Conservation (phyloP, 768 basidiomycete genomes). For the Trametopsis cervina region DNA sequence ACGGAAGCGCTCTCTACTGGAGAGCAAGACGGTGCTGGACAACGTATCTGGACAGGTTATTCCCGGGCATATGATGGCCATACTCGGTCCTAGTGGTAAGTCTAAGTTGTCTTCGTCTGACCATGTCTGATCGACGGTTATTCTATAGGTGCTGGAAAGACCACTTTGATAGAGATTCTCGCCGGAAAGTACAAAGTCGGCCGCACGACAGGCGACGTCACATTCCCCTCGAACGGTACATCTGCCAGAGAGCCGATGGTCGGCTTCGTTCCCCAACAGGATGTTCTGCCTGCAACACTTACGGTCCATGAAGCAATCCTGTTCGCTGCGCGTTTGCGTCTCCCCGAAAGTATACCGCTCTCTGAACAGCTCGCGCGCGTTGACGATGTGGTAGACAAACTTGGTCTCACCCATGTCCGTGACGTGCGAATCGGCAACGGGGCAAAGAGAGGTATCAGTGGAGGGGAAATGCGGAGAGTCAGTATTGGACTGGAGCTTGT, state of each 20-base stretch:
- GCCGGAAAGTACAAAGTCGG: conserved; percentile 81
- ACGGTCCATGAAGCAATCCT: conserved; percentile 56
- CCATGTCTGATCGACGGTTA: background rate
- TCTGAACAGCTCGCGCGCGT: conserved; percentile 64
- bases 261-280: conserved; percentile 85
- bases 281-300: conserved; percentile 65
- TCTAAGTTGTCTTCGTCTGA: conserved; percentile 1
- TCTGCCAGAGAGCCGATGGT: conserved; percentile 17
- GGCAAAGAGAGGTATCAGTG: conserved; percentile 78
- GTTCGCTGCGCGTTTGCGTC: conserved; percentile 79
- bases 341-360: conserved; percentile 65
- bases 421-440: conserved; percentile 70
- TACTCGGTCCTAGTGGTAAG: conserved; percentile 83
- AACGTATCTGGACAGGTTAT: conserved; percentile 60
- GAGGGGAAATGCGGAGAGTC: conserved; percentile 86
- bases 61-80: conserved; percentile 84
- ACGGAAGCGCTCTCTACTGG: conserved; percentile 20
- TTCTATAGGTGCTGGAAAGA: conserved; percentile 76
- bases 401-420: conserved; percentile 66
- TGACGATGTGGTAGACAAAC: conserved; percentile 61
- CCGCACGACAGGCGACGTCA: conserved; percentile 53
- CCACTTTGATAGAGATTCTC: conserved; percentile 85
- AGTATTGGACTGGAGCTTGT: conserved; percentile 89
- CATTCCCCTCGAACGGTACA: conserved; percentile 35
- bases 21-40: conserved; percentile 65